Evolutionary conservation across 208 protist species (phyloP).

Genomic region (Acanthamoeba lenticulata): DNA sequence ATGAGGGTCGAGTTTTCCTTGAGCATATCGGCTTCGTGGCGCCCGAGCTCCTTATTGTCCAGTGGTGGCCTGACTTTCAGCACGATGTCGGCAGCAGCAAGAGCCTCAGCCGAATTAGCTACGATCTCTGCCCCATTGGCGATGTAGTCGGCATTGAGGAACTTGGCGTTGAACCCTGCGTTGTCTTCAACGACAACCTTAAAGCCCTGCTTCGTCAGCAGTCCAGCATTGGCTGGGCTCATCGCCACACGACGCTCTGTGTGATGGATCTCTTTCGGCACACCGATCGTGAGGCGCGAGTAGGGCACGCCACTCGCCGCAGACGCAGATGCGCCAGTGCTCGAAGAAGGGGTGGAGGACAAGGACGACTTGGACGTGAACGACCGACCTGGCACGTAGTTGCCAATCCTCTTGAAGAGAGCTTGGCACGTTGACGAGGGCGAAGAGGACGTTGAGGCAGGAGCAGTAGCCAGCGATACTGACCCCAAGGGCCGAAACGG

Average conservation of each 20-base stretch:
- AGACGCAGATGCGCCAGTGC: neutral
- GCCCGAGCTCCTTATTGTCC: conserved; percentile 27
- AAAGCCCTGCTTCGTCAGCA: conserved; percentile 84
- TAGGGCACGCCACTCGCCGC: neutral
- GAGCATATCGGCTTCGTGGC: conserved; percentile 83
- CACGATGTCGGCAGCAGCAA: conserved; percentile 83
- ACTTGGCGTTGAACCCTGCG: conserved; percentile 85
- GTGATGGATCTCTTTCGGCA: conserved; percentile 76
- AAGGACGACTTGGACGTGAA: neutral
- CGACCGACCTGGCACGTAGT: conserved; percentile 1
- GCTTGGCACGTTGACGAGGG: neutral
- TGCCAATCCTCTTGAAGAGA: neutral
- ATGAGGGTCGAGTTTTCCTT: conserved; percentile 82
- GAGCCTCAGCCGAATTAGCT: conserved; percentile 64
- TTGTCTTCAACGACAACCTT: conserved; percentile 85
- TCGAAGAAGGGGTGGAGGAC: neutral
- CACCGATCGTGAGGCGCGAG: conserved; percentile 74
- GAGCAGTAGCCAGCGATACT: neutral
- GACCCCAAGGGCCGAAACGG: neutral
- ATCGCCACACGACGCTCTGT: conserved; percentile 84
- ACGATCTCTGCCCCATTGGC: conserved; percentile 86
- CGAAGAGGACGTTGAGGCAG: neutral
- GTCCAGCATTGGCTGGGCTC: conserved; percentile 78
- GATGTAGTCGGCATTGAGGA: conserved; percentile 85
- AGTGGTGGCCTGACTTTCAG: conserved; percentile 86